Conservation (phyloP, 768 basidiomycete species). For the Termitomyces sp. region DNA sequence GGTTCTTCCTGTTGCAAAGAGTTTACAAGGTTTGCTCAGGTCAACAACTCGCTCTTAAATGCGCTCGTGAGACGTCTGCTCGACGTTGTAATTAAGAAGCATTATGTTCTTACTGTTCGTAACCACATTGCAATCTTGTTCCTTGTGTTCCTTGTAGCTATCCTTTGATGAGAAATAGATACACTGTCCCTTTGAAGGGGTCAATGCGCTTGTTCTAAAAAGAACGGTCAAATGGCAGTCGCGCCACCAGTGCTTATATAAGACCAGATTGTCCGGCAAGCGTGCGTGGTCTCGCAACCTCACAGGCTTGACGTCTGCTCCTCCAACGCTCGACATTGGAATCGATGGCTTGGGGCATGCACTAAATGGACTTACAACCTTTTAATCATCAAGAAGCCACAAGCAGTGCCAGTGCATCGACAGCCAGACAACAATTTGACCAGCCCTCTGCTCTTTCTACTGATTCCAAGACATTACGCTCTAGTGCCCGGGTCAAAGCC, state of each 20-base stretch:
- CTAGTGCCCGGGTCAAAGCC: constrained; percentile 72
- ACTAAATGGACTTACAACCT: constrained; percentile 91
- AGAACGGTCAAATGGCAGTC: neutral
- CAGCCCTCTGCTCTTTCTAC: constrained; percentile 33
- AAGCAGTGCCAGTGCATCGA: constrained; percentile 56
- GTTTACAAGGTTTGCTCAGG: neutral
- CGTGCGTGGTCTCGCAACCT: constrained; percentile 26
- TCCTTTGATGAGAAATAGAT: neutral
- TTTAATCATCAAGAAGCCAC: constrained; percentile 66
- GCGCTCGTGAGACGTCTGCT: neutral
- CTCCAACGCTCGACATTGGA: constrained; percentile 32
- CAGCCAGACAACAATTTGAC: constrained; percentile 36
- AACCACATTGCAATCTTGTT: neutral
- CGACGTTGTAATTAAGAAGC: neutral
- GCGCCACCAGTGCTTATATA: constrained; percentile 43
- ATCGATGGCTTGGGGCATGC: constrained; percentile 86
- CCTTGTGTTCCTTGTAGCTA: neutral
- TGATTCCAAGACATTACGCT: constrained; percentile 60
- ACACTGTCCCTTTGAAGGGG: neutral
- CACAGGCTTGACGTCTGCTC: constrained; percentile 28
- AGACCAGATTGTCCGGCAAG: constrained; percentile 32
- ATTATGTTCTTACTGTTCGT: neutral
- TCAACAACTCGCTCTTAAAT: neutral
- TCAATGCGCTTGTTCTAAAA: neutral
- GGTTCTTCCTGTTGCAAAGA: too few species aligned